These are phyloP conservation scores for Lodderomyces elongisporus DNA, from an alignment of 1,139 yeast species.

Conservation along the genomic window DNA sequence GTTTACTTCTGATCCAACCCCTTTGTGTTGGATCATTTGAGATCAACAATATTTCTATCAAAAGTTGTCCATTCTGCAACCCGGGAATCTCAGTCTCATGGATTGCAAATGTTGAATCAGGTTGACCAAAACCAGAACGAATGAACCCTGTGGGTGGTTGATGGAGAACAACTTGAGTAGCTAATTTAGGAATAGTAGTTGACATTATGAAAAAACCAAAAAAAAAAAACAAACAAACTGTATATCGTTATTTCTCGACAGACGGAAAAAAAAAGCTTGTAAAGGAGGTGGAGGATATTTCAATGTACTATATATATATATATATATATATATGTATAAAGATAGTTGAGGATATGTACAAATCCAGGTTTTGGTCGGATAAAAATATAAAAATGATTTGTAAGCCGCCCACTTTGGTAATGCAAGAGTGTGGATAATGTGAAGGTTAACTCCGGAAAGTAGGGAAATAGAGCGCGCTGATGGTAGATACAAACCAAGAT, in stretches of 20 bases:
- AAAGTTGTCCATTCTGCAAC: constrained; percentile 39
- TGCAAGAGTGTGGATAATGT: no score
- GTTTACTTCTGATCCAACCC: constrained; percentile 48
- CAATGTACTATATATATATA: no score
- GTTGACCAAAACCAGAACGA: constrained; percentile 14
- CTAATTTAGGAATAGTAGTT: constrained; percentile 8
- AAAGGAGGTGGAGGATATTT: not conserved
- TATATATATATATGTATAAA: no score
- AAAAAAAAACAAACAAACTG: no score
- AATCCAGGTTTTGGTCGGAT: no score
- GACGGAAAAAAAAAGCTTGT: not conserved
- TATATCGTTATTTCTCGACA: not conserved
- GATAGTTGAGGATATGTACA: not conserved
- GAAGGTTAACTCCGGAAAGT: no score
- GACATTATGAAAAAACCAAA: no score
- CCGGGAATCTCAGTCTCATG: constrained; percentile 11
- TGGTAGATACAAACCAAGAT: no score
- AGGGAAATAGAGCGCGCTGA: no score
- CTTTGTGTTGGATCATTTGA: constrained; percentile 69
- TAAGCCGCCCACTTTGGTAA: no score
- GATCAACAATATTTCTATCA: constrained; percentile 44
- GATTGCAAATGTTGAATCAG: constrained; percentile 21
- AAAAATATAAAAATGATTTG: no score
- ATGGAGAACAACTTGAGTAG: constrained; percentile 14
- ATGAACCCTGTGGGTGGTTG: constrained; percentile 15